Percentiles rank a stretch among this genome's conserved stretches.
These are phyloP conservation scores for Lablab purpureus DNA, from an alignment of 306 rosid species.

Conservation along the genomic window DNA sequence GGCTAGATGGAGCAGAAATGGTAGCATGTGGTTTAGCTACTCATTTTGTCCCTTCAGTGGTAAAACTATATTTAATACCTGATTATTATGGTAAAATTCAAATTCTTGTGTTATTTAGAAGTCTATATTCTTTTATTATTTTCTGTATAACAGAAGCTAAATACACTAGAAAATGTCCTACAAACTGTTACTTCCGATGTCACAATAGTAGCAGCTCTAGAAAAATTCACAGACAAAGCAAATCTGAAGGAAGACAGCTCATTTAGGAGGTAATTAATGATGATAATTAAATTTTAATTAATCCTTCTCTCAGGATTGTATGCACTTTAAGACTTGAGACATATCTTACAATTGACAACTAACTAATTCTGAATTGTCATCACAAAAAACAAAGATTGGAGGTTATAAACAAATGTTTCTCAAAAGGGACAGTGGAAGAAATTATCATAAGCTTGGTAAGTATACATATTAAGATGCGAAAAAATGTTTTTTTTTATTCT, in stretches of 20 bases:
- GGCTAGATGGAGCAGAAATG: conserved; percentile 45
- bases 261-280: conserved; percentile 14
- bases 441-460: conserved; percentile 46
- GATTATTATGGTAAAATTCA: too few relatives aligned
- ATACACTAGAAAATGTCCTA: conserved; percentile 32
- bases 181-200: conserved; percentile 15
- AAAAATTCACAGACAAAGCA: conserved; percentile 15
- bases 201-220: conserved; percentile 10
- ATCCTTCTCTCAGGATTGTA: neutral
- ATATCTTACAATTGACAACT: neutral
- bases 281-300: too few relatives aligned
- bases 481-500: neutral
- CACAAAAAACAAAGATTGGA: neutral
- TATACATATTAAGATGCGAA: neutral
- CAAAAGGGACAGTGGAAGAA: conserved; percentile 46
- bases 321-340: neutral
- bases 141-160: conserved; percentile 29
- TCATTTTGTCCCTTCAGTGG: conserved; percentile 47
- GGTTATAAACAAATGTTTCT: conserved; percentile 45
- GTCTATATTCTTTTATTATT: neutral
- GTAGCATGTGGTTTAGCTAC: conserved; percentile 51
- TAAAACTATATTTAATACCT: neutral
- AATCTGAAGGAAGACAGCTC: conserved; percentile 13
- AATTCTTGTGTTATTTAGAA: too few relatives aligned
- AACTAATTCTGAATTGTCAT: neutral